A percentile compares a stretch with the other conserved stretches of the same genome.
Conservation (phyloP, 1,284 basidiomycete genomes). For the Erythrobasidium hasegawianum region DNA sequence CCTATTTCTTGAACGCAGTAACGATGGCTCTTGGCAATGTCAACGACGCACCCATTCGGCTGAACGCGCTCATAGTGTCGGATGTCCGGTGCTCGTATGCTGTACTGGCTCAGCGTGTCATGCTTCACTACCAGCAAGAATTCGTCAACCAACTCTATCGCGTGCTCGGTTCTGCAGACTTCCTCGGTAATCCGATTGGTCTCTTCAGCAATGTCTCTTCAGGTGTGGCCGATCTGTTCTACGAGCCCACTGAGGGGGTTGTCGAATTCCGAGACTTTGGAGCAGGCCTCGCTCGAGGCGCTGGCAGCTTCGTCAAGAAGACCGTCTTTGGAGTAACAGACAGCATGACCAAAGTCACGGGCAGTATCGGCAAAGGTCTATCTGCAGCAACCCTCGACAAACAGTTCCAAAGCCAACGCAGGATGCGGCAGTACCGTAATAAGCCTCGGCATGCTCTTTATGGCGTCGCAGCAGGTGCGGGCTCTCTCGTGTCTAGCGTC, state of each 20-base stretch:
- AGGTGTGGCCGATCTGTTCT: slow-evolving; percentile 98
- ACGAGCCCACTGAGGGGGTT: slow-evolving; percentile 95
- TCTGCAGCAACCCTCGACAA: slow-evolving; percentile 95
- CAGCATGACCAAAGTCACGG: slow-evolving; percentile 94
- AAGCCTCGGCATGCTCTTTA: slow-evolving; percentile 96
- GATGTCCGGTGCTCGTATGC: slow-evolving; percentile 85
- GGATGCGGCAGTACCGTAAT: slow-evolving; percentile 86
- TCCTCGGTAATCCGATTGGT: slow-evolving; percentile 77
- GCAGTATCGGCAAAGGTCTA: slow-evolving; percentile 93
- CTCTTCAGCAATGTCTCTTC: slow-evolving; percentile 98
- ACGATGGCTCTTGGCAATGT: slow-evolving; percentile 97
- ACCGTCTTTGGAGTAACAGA: slow-evolving; percentile 96
- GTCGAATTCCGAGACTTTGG: slow-evolving; percentile 95
- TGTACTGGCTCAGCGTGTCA: slow-evolving; percentile 77
- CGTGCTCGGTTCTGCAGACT: slow-evolving; percentile 93
- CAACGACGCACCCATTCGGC: slow-evolving; percentile 91
- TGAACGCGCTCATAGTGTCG: slow-evolving; percentile 92
- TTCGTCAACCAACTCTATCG: slow-evolving; percentile 91
- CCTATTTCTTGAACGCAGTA: slow-evolving; percentile 87
- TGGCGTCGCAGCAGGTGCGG: slow-evolving; percentile 88
- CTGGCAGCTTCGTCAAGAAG: slow-evolving; percentile 98
- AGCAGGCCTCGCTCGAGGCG: slow-evolving; percentile 93
- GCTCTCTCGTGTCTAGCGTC: slow-evolving; percentile 87
- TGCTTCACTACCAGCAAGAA: slow-evolving; percentile 92
- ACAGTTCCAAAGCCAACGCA: slow-evolving; percentile 85